Evolutionary conservation across 2,329 filamentous ascomycete species (phyloP).

Genomic region (Ascochyta clinopodiicola): DNA sequence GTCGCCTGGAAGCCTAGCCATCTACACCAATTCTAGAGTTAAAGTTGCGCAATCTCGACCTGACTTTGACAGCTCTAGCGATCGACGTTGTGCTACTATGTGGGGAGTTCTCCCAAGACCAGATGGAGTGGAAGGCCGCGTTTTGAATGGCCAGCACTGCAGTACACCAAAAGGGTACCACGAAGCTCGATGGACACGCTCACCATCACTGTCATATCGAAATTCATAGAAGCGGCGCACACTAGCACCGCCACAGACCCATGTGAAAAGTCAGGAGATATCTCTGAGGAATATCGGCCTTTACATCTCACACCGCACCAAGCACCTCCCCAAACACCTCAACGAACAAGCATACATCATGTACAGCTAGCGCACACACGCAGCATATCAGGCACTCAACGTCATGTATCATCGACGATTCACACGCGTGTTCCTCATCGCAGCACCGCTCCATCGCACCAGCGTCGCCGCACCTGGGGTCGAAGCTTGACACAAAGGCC

Average conservation of each 20-base stretch:
- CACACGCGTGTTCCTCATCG: slow-evolving; percentile 1
- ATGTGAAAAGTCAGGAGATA: neutral
- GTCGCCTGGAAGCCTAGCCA: slow-evolving; percentile 1
- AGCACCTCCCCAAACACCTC: neutral
- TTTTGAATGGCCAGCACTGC: no score
- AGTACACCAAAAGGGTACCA: neutral
- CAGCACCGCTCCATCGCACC: neutral
- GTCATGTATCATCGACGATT: neutral
- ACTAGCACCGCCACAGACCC: neutral
- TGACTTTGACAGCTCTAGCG: neutral
- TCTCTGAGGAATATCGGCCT: slow-evolving; percentile 9
- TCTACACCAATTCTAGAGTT: neutral
- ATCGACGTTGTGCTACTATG: neutral
- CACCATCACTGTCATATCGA: neutral
- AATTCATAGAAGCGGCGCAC: neutral
- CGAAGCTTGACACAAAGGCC: slow-evolving; percentile 7
- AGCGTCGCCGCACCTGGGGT: neutral
- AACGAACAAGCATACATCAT: neutral
- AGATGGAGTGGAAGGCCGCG: no score
- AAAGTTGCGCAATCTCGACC: neutral
- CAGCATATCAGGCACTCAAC: neutral
- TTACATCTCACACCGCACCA: neutral
- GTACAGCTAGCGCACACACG: neutral
- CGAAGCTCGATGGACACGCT: neutral
- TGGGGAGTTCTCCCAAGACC: no score